Percentiles rank a stretch among this genome's conserved stretches.
phyloP scores from a whole-genome alignment of 1,284 basidiomycete genomes.

The Schizophyllum amplum region DNA sequence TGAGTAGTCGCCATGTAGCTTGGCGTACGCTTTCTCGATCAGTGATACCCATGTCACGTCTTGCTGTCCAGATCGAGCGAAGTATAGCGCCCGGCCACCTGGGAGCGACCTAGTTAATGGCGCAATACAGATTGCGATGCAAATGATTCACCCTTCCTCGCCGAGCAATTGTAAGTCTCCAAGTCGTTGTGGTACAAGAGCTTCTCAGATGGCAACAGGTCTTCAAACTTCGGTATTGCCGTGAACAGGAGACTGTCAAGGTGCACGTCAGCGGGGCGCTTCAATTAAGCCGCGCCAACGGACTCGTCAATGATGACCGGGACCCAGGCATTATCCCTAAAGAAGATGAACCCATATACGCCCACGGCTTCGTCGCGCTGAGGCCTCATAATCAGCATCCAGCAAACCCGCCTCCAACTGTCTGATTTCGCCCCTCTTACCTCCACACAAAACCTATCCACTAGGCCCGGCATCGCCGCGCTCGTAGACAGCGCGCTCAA shows the following conservation, averaged over 20 bases:
- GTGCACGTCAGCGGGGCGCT: not conserved
- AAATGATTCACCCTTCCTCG: slow-evolving; percentile 25
- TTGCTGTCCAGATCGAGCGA: slow-evolving; percentile 36
- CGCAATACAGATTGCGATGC: no score
- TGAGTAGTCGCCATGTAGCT: slow-evolving; percentile 40
- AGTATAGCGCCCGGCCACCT: slow-evolving; percentile 40
- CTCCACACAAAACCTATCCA: slow-evolving; percentile 34
- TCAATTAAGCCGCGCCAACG: not conserved
- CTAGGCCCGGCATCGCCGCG: slow-evolving; percentile 24
- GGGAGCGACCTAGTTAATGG: not conserved
- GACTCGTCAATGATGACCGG: slow-evolving; percentile 26
- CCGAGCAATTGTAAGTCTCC: slow-evolving; percentile 34
- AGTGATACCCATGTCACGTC: slow-evolving; percentile 48
- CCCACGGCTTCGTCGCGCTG: slow-evolving; percentile 30
- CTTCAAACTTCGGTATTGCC: slow-evolving; percentile 41
- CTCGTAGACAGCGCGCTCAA: slow-evolving; percentile 29
- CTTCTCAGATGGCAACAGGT: slow-evolving; percentile 30
- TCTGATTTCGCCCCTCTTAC: slow-evolving; percentile 13
- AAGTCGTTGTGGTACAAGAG: slow-evolving; percentile 41
- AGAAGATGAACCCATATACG: slow-evolving; percentile 33
- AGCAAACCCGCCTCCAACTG: not conserved
- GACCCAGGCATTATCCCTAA: slow-evolving; percentile 26
- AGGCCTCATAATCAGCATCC: not conserved
- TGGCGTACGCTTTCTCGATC: slow-evolving; percentile 50
- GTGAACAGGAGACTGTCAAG: slow-evolving; percentile 31